These are phyloP conservation scores for Alloascoidea hylecoeti DNA, from an alignment of 805 yeast species.

Conservation along the genomic window DNA sequence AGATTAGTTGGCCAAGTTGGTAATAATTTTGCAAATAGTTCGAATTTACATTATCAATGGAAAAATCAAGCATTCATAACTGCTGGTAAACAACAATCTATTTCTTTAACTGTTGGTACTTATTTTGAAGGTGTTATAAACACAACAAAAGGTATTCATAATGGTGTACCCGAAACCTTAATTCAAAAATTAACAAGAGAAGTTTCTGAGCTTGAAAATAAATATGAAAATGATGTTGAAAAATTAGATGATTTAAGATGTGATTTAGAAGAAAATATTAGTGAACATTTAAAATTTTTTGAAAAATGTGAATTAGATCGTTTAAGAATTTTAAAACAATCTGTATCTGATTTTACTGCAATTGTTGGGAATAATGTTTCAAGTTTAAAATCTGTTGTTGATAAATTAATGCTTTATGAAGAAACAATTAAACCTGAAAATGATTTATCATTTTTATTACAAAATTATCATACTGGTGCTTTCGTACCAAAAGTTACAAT, in stretches of 20 bases:
- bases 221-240: slow-evolving; percentile 37
- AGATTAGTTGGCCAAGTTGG: slow-evolving; percentile 51
- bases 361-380: slow-evolving; percentile 48
- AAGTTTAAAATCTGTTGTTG: slow-evolving; percentile 41
- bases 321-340: slow-evolving; percentile 61
- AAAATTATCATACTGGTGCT: slow-evolving; percentile 57
- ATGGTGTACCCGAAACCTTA: slow-evolving; percentile 32
- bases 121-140: slow-evolving; percentile 14
- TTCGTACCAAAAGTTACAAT: slow-evolving; percentile 60
- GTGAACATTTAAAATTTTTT: slow-evolving; percentile 64
- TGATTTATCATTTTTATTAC: slow-evolving; percentile 54
- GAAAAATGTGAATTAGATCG: slow-evolving; percentile 76
- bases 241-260: slow-evolving; percentile 56
- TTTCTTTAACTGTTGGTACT: slow-evolving; percentile 15
- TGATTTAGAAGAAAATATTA: slow-evolving; percentile 52
- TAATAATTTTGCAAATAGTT: slow-evolving; percentile 52
- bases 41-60: slow-evolving; percentile 74
- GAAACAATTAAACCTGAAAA: slow-evolving; percentile 57
- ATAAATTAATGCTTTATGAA: slow-evolving; percentile 48
- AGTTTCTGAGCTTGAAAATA: slow-evolving; percentile 39
- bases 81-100: slow-evolving; percentile 19
- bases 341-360: slow-evolving; percentile 56
- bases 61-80: slow-evolving; percentile 49
- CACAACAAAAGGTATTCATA: slow-evolving; percentile 20
- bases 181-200: slow-evolving; percentile 39